These are phyloP conservation scores for Polygonum aviculare DNA, from an alignment of 148 eudicot species.

Conservation along the genomic window DNA sequence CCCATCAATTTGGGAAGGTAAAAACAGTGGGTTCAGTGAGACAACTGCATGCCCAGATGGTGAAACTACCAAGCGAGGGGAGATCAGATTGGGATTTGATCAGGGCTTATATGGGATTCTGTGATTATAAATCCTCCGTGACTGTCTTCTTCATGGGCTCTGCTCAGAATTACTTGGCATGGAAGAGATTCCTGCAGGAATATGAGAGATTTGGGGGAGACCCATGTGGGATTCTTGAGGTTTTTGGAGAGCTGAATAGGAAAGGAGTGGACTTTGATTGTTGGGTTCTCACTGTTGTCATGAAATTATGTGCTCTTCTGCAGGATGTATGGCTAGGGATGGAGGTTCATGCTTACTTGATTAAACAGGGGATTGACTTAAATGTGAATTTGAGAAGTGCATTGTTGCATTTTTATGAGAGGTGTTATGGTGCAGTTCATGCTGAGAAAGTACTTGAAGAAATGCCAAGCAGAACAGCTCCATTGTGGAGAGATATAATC, in stretches of 20 bases:
- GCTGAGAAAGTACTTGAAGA: slow-evolving; percentile 36
- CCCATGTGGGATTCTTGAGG: slow-evolving; percentile 50
- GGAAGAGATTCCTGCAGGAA: slow-evolving; percentile 42
- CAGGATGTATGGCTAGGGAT: slow-evolving; percentile 36
- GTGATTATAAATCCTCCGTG: slow-evolving; percentile 41
- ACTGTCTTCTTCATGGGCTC: slow-evolving; percentile 34
- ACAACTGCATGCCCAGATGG: slow-evolving; percentile 44
- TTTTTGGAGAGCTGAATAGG: slow-evolving; percentile 35
- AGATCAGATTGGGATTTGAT: slow-evolving; percentile 31
- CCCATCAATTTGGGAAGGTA: slow-evolving; percentile 13
- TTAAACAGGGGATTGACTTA: slow-evolving; percentile 46
- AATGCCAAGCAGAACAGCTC: slow-evolving; percentile 22
- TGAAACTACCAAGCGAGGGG: slow-evolving; percentile 24
- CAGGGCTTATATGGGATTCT: slow-evolving; percentile 33
- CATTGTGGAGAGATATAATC: slow-evolving; percentile 45
- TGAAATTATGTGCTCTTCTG: slow-evolving; percentile 49
- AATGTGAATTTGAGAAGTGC: slow-evolving; percentile 48
- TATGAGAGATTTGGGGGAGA: slow-evolving; percentile 41
- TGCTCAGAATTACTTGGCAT: slow-evolving; percentile 26
- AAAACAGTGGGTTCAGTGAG: slow-evolving; percentile 31
- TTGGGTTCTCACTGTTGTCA: slow-evolving; percentile 24
- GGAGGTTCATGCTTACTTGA: slow-evolving; percentile 44
- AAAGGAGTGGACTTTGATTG: slow-evolving; percentile 43
- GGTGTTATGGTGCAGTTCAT: slow-evolving; percentile 36
- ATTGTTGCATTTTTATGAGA: slow-evolving; percentile 54